Evolutionary conservation across 208 protist species (phyloP).

Genomic region (Acanthamoeba lenticulata): DNA sequence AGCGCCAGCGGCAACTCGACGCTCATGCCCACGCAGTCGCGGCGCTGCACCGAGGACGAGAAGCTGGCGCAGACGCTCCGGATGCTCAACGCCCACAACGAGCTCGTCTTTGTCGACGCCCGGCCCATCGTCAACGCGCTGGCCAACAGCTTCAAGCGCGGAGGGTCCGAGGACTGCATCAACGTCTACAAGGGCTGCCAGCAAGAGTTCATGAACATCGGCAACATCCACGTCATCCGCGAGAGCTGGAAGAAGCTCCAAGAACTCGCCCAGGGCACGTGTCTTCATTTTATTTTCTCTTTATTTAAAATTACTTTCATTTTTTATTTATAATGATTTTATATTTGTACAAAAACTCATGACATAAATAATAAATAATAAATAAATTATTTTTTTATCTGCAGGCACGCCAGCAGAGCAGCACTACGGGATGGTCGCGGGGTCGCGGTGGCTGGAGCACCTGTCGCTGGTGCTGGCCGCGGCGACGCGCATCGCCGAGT

Average conservation of each 20-base stretch:
- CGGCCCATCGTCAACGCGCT: conserved; percentile 63
- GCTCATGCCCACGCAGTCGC: neutral
- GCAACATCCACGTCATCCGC: conserved; percentile 65
- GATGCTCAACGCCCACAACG: neutral
- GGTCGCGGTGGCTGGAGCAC: conserved; percentile 20
- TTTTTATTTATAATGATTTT: too few relatives aligned
- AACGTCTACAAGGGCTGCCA: conserved; percentile 62
- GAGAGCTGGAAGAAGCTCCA: conserved; percentile 72
- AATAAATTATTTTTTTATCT: neutral
- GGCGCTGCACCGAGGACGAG: conserved; percentile 13
- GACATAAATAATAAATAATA: too few relatives aligned
- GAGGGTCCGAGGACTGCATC: neutral
- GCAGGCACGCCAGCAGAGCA: neutral
- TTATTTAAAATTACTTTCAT: neutral
- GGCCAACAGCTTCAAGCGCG: neutral
- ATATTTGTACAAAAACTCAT: too few relatives aligned
- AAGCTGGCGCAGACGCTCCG: conserved; percentile 12
- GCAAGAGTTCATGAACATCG: conserved; percentile 73
- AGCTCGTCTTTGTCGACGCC: conserved; percentile 85
- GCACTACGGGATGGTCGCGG: neutral
- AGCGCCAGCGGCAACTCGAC: neutral
- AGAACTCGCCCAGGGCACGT: neutral
- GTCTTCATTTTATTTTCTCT: neutral
- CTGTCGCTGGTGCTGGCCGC: neutral
- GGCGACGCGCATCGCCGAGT: neutral